phyloP scores from a whole-genome alignment of 108 stramenopile genomes.

The Nitzschia sp. region DNA sequence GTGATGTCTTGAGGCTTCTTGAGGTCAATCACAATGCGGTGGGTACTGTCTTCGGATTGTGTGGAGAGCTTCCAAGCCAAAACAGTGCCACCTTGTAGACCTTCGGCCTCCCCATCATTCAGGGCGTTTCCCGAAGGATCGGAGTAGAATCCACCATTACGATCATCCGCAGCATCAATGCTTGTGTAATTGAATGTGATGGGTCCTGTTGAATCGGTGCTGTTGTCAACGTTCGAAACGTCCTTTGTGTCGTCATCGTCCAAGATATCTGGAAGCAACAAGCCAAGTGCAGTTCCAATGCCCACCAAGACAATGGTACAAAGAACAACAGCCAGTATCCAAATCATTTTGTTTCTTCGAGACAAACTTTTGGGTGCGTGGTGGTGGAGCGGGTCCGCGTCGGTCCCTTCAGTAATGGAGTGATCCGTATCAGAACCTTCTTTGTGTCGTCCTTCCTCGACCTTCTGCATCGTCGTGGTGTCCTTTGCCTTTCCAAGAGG shows the following conservation, averaged over 20 bases:
- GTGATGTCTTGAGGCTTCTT: neutral
- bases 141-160: slow-evolving; percentile 2
- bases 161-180: neutral
- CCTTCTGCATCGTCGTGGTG: too few species aligned
- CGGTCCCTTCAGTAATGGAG: too few species aligned
- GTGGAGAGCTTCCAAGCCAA: neutral
- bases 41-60: neutral
- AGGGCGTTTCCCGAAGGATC: neutral
- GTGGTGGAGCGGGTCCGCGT: too few species aligned
- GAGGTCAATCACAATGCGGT: neutral
- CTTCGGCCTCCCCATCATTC: neutral
- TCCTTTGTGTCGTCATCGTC: neutral
- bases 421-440: too few species aligned
- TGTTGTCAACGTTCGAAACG: neutral
- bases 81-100: neutral
- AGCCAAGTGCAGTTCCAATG: neutral
- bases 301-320: neutral
- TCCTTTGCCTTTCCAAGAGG: too few species aligned
- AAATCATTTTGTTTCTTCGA: neutral
- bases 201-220: neutral
- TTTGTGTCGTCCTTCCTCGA: too few species aligned
- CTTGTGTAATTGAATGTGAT: neutral
- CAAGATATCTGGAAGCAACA: neutral
- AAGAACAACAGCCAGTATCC: neutral
- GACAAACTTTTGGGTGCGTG: too few species aligned